These are phyloP conservation scores for Termitomyces eurrhizus DNA, from an alignment of 768 basidiomycete species.

Conservation along the genomic window DNA sequence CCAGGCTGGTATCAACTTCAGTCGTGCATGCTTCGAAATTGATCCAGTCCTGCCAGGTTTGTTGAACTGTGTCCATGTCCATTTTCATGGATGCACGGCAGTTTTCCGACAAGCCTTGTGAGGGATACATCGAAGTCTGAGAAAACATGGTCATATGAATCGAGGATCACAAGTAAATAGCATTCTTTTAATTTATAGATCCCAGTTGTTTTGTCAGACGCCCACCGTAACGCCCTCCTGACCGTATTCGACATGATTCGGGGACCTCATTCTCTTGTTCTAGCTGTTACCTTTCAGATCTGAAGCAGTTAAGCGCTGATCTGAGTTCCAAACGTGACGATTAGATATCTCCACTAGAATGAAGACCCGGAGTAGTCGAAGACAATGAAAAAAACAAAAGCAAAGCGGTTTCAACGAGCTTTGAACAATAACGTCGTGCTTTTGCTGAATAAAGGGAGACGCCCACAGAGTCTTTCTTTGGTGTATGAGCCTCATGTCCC, in stretches of 20 bases:
- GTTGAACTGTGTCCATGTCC: conserved; percentile 1
- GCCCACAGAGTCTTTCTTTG: not conserved
- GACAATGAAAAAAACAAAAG: not conserved
- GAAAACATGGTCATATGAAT: not conserved
- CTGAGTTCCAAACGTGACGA: not conserved
- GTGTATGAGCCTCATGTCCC: conserved; percentile 12
- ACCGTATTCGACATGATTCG: not conserved
- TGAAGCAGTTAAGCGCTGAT: not conserved
- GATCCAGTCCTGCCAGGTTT: conserved; percentile 10
- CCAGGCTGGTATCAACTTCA: not conserved
- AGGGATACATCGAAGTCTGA: not conserved
- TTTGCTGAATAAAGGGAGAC: not conserved
- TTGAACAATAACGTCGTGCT: not conserved
- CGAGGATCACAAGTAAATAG: not conserved
- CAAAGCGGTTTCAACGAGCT: not conserved
- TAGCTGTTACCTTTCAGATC: not conserved
- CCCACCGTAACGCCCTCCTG: not conserved
- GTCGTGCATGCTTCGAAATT: conserved; percentile 6
- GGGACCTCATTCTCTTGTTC: conserved; percentile 9
- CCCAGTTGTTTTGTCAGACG: not conserved
- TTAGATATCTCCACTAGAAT: not conserved
- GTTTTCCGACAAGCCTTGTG: not conserved
- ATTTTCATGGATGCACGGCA: not conserved
- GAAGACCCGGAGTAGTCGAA: not conserved
- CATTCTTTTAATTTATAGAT: not conserved